phyloP scores from a whole-genome alignment of 148 eudicot genomes.

The Silene uniflora region DNA sequence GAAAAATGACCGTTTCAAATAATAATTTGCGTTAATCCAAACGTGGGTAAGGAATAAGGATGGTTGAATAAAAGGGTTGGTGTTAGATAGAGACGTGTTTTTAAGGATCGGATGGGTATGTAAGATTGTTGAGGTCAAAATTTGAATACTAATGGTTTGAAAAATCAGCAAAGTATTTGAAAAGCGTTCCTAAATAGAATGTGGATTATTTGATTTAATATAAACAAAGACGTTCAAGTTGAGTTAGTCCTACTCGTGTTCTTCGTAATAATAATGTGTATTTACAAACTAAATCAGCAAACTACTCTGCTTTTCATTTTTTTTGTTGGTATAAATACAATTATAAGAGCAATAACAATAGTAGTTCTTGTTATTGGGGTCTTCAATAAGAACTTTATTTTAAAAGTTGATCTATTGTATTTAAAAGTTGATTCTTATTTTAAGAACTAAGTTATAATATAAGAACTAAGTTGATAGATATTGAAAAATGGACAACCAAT shows the following conservation, averaged over 20 bases:
- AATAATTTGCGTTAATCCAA: conserved; percentile 10
- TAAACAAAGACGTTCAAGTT: conserved; percentile 12
- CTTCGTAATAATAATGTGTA: not conserved
- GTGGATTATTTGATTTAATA: not conserved
- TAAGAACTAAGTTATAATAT: no score
- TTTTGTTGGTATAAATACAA: no score
- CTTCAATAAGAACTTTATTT: no score
- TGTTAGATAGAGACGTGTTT: conserved; percentile 27
- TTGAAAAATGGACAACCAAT: no score
- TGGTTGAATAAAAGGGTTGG: conserved; percentile 25
- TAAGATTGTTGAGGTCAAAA: conserved; percentile 27
- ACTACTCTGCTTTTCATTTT: no score
- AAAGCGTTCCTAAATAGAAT: not conserved
- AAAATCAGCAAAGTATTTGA: conserved; percentile 20
- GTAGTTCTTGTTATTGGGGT: no score
- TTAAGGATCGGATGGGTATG: conserved; percentile 2
- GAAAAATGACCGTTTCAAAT: no score
- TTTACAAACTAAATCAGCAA: no score
- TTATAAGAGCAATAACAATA: no score
- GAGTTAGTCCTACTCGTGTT: conserved; percentile 7
- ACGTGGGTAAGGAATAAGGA: conserved; percentile 3
- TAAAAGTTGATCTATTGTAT: no score
- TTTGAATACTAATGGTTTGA: conserved; percentile 20
- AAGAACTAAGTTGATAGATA: no score
- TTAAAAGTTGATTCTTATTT: no score